Conservation (phyloP, 2,329 filamentous ascomycete genomes). For the Pseudogymnoascus sp. region DNA sequence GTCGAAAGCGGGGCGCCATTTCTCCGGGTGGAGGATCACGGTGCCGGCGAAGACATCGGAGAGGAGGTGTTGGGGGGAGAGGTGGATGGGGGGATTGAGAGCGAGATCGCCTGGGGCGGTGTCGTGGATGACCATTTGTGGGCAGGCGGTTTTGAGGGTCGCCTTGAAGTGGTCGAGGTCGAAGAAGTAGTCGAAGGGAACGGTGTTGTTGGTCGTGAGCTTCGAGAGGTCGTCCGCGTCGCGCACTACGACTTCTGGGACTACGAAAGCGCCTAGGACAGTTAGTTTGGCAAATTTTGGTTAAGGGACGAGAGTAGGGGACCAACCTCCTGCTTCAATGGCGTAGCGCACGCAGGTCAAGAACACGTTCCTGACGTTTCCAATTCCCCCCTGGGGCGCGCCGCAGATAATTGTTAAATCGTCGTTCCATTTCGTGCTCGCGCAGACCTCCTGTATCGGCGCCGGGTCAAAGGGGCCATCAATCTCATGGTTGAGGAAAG, state of each 20-base stretch:
- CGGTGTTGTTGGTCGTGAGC: constrained; percentile 6
- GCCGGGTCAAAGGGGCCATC: constrained; percentile 18
- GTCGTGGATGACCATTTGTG: constrained; percentile 8
- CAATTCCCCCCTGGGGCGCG: constrained; percentile 36
- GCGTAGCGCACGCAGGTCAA: constrained; percentile 38
- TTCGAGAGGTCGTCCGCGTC: constrained; percentile 9
- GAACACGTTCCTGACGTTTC: constrained; percentile 36
- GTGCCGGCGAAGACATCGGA: constrained; percentile 20
- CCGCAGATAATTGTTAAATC: constrained; percentile 37
- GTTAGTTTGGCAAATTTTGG: constrained; percentile 4
- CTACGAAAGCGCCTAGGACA: constrained; percentile 23
- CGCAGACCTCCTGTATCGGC: constrained; percentile 24
- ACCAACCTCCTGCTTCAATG: constrained; percentile 39
- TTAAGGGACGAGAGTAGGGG: constrained; percentile 15
- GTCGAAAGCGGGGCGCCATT: constrained; percentile 21
- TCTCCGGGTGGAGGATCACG: constrained; percentile 22
- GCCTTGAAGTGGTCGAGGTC: constrained; percentile 18
- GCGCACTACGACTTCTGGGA: constrained; percentile 24
- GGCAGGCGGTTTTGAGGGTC: constrained; percentile 1
- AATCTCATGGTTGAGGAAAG: constrained; percentile 14
- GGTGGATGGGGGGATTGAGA: constrained; percentile 8
- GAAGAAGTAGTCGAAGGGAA: constrained; percentile 20
- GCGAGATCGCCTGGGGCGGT: constrained; percentile 13
- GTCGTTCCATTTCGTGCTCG: constrained; percentile 31
- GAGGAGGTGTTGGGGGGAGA: constrained; percentile 8